These are phyloP conservation scores for Claviceps quebecensis DNA, from an alignment of 2,329 filamentous ascomycete genomes.

Conservation along the genomic window DNA sequence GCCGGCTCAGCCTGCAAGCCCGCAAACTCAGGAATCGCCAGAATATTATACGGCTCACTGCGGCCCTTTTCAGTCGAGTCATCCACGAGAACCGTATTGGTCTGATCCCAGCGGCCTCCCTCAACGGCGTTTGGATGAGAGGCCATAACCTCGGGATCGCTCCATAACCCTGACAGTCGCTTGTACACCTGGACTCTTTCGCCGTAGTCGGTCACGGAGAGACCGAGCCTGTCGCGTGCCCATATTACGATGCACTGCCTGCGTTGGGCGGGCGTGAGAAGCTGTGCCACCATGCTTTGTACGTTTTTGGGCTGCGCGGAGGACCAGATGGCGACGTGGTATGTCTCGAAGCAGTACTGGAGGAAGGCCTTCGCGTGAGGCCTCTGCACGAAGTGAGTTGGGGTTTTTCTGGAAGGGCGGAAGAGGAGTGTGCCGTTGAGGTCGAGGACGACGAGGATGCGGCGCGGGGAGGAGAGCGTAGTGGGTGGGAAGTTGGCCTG, in stretches of 20 bases:
- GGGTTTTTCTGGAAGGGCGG: conserved; percentile 40
- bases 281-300: conserved; percentile 45
- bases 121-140: conserved; percentile 28
- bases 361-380: conserved; percentile 58
- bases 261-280: conserved; percentile 44
- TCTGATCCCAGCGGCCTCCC: conserved; percentile 53
- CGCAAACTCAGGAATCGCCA: conserved; percentile 67
- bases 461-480: conserved; percentile 33
- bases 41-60: conserved; percentile 69
- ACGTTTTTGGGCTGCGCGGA: conserved; percentile 69
- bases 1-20: conserved; percentile 27
- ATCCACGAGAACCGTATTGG: conserved; percentile 81
- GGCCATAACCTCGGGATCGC: conserved; percentile 25
- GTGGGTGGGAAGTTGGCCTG: conserved; percentile 32
- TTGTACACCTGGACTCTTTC: conserved; percentile 80
- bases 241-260: conserved; percentile 53
- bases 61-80: conserved; percentile 70
- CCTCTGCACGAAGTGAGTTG: conserved; percentile 46
- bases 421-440: conserved; percentile 82
- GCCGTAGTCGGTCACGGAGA: conserved; percentile 50
- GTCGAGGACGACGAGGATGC: conserved; percentile 73
- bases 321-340: conserved; percentile 81
- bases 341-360: conserved; percentile 56
- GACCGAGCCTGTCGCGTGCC: conserved; percentile 62
- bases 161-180: conserved; percentile 62